Conservation (phyloP, 129 eudicot species). For the Daucus carota region DH1_v3.0 NC_030384.2:33496501-33497000, state of each 20-base stretch:
- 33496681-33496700: neutral
- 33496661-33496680: neutral
- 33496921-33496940: neutral
- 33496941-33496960: neutral
- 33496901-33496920: slow-evolving; percentile 3
- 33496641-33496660: neutral
- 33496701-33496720: neutral
- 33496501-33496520: neutral
- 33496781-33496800: neutral
- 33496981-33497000: neutral
- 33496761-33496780: neutral
- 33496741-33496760: neutral
- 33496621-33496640: neutral
- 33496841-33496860: neutral
- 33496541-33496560: neutral
- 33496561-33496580: slow-evolving; percentile 5
- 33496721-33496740: neutral
- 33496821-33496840: neutral
- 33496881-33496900: neutral
- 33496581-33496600: slow-evolving; percentile 2
- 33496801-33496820: neutral
- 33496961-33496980: neutral
- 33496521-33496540: neutral
- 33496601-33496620: neutral
- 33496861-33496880: neutral